These are phyloP conservation scores for Fraxinus quadrangulata DNA, from an alignment of 257 asterid species.

Conservation along the genomic window DNA sequence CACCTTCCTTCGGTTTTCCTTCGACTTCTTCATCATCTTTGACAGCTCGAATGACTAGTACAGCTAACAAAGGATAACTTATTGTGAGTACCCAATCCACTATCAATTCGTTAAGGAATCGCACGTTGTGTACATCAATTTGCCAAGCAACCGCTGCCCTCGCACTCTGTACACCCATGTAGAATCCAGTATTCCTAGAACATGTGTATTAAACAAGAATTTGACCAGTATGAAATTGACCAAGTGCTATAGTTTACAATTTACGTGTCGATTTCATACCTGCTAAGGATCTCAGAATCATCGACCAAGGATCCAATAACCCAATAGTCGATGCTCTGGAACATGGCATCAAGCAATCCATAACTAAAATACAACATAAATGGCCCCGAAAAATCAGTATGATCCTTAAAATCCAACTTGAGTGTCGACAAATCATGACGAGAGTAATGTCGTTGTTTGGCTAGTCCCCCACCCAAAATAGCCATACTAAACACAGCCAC, in stretches of 20 bases:
- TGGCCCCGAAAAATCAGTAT: slow-evolving; percentile 72
- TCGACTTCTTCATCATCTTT: slow-evolving; percentile 49
- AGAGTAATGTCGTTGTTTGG: slow-evolving; percentile 44
- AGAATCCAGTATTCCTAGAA: slow-evolving; percentile 56
- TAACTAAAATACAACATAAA: slow-evolving; percentile 78
- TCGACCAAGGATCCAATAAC: slow-evolving; percentile 85
- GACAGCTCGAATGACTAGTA: slow-evolving; percentile 53
- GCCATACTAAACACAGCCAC: slow-evolving; percentile 64
- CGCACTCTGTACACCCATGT: slow-evolving; percentile 79
- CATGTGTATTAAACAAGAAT: neutral
- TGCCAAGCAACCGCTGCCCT: slow-evolving; percentile 78
- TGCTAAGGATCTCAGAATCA: slow-evolving; percentile 88
- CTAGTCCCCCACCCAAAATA: slow-evolving; percentile 79
- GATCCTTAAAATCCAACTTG: slow-evolving; percentile 74
- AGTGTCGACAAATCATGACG: slow-evolving; percentile 35
- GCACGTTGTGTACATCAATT: slow-evolving; percentile 52
- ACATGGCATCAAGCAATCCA: slow-evolving; percentile 93
- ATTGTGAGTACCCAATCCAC: slow-evolving; percentile 53
- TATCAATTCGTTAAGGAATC: slow-evolving; percentile 45
- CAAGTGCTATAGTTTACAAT: neutral
- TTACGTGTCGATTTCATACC: slow-evolving; percentile 32
- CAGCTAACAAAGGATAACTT: slow-evolving; percentile 54
- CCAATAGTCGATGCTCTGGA: slow-evolving; percentile 93
- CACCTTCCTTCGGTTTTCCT: no score
- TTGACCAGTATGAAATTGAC: neutral